These are phyloP conservation scores for Diophrys sp. DNA, from an alignment of 73 alveolate genomes.

Conservation along the genomic window DNA sequence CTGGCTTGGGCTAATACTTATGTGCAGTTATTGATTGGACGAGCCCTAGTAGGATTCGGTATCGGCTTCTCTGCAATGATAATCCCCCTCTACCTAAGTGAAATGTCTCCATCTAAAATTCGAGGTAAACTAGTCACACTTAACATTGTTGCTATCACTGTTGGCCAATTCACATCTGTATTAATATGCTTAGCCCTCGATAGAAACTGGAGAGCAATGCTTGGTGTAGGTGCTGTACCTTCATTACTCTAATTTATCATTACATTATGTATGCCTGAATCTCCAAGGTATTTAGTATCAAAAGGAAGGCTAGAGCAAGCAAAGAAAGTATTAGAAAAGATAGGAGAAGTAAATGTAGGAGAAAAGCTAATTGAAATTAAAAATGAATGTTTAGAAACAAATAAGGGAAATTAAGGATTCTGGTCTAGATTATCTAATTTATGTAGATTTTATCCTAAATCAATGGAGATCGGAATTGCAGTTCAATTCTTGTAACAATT, in stretches of 20 bases:
- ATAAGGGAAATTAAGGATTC: neutral
- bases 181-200: slow-evolving; percentile 44
- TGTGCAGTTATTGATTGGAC: slow-evolving; percentile 36
- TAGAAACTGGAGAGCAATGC: slow-evolving; percentile 56
- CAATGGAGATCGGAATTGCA: slow-evolving; percentile 15
- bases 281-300: slow-evolving; percentile 38
- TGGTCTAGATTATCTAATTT: slow-evolving; percentile 4
- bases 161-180: slow-evolving; percentile 44
- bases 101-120: slow-evolving; percentile 36
- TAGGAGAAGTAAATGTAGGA: neutral
- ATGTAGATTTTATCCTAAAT: neutral
- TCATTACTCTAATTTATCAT: slow-evolving; percentile 30
- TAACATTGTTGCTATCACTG: slow-evolving; percentile 37
- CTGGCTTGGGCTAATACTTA: slow-evolving; percentile 52
- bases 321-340: neutral
- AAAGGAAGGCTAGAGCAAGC: slow-evolving; percentile 29
- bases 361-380: neutral
- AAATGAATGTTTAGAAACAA: neutral
- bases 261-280: slow-evolving; percentile 36
- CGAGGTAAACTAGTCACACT: slow-evolving; percentile 46
- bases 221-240: slow-evolving; percentile 55
- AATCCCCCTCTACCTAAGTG: slow-evolving; percentile 61
- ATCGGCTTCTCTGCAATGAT: slow-evolving; percentile 63
- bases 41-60: slow-evolving; percentile 62
- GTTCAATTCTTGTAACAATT: slow-evolving; percentile 39